Evolutionary conservation across 805 yeast genomes (phyloP).

Genomic region (Wickerhamomyces tratensis): DNA sequence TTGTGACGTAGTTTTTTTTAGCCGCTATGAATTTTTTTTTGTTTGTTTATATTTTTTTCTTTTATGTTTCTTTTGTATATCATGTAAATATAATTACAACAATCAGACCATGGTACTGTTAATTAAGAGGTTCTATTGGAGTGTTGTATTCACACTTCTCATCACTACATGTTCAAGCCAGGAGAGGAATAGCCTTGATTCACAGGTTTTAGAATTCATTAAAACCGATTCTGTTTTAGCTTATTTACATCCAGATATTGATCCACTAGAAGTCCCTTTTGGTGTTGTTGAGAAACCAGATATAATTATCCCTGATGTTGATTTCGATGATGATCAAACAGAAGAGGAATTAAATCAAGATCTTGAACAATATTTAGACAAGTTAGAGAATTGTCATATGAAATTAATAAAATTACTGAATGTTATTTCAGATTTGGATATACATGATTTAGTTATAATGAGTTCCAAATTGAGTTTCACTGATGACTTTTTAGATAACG

Average conservation of each 20-base stretch:
- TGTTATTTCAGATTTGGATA: neutral
- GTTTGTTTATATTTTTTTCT: no score
- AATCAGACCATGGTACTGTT: no score
- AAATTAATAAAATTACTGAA: no score
- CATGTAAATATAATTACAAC: no score
- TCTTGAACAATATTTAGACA: neutral
- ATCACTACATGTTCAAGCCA: no score
- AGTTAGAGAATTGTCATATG: neutral
- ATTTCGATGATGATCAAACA: neutral
- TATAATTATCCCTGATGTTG: neutral
- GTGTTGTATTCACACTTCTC: no score
- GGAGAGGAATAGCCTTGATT: no score
- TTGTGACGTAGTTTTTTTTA: no score
- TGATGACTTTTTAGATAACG: no score
- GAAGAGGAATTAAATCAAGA: neutral
- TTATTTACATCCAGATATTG: neutral
- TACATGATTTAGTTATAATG: neutral
- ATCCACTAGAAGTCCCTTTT: neutral
- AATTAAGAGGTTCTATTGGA: no score
- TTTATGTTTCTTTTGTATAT: no score
- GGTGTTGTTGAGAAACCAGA: neutral
- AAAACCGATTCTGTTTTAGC: neutral
- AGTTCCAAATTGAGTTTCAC: neutral
- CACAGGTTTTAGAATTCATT: neutral
- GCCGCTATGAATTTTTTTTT: no score